Evolutionary conservation across 1,284 basidiomycete species (phyloP), one percentile per base, ranked within the genome.

Genomic region (Leccinum olivaceoglutinosum): DNA sequence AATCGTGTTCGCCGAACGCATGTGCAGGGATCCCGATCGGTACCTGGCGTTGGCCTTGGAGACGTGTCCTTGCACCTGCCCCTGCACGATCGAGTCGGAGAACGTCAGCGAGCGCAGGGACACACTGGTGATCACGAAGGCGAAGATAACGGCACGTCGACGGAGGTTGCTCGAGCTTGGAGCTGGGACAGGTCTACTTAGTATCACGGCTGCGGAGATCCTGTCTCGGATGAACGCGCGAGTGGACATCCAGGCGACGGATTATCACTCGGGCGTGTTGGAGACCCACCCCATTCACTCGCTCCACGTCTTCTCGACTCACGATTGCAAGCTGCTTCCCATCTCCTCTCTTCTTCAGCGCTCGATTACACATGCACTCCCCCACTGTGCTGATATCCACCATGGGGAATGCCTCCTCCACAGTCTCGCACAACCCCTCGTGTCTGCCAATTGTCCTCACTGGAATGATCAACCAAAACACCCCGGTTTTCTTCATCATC

Each of bases 121-220:
- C 34, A 16, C 34, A 4, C 8, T 49, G n/a, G 46, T 6, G 0
- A 21, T 18, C 0, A 46, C 18, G n/a, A 46, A 38, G 12, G 2
- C 32, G 16, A 21, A 16, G 44, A 53, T 49, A 29, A 29, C n/a
- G 9, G 5, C 11, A 4, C 32, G 11, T 73, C 2, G 80, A 14
- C 80, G 89, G 10, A 56, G 44, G n/a, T 75, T 94, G 2, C 81
- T 96, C 44, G 93, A 96, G 75, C 82, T 96, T 12, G 93, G 93
- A 4, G 93, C 93, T 0, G 94, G 94, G 0, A 96, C 94, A 0
- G 93, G 93, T 2, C 76, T 95, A 61, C 80, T 94, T 9, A 92
- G 91, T 70, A 87, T 94, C 65, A 83, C 85, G 25, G 80, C 82
- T 5, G 84, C 86, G 21, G 85, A 89, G 67, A 77, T 93, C 10